Evolutionary conservation across 192 early-diverging fungal genomes (phyloP), one percentile per base, ranked within the genome.

Genomic region (Backusella macrospora): DNA sequence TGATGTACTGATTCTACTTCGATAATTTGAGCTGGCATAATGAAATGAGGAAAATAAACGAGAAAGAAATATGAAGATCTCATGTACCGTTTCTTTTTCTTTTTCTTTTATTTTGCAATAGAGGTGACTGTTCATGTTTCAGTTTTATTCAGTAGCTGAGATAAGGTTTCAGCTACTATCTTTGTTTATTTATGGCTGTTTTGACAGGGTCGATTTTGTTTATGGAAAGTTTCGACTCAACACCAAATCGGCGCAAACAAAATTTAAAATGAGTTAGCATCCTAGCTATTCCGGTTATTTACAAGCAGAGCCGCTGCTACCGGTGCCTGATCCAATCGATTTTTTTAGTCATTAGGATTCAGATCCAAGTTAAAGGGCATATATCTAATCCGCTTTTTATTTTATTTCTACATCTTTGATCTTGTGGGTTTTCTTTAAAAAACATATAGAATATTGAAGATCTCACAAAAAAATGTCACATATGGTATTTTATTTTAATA

Each of bases 41-140:
- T 59, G 18, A 59, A 26, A 26, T 10, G 52, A 59, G 52, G 52
- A 23, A 59, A 59, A 23, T 23, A 59, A 59, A 59, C 10, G 23
- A 6, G 16, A 55, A 55, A 23, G 52, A 55, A 21, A 23, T 23
- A 10, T 18, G 23, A 55, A 21, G 13, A 55, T 55, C 52, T 55
- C 52, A 55, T 23, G 12, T 55, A 55, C 23, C 52, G 3, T 55
- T 55, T 55, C 26, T 59, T 59, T 13, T 21, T 18, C n/a, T n/a
- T n/a, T n/a, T n/a, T n/a, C n/a, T n/a, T n/a, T n/a, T n/a, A n/a
- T n/a, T n/a, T 2, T 10, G 18, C 52, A 55, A 23, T 55, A 23
- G 52, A 55, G 52, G 52, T 55, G 9, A 55, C 23, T 55, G 52
- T 26, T 55, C 21, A 55, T 55, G 52, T 55, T 55, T 55, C 52